These are phyloP conservation scores for Oryza officinalis DNA, from an alignment of 176 grass and related monocot genomes.

Conservation along the genomic window DNA sequence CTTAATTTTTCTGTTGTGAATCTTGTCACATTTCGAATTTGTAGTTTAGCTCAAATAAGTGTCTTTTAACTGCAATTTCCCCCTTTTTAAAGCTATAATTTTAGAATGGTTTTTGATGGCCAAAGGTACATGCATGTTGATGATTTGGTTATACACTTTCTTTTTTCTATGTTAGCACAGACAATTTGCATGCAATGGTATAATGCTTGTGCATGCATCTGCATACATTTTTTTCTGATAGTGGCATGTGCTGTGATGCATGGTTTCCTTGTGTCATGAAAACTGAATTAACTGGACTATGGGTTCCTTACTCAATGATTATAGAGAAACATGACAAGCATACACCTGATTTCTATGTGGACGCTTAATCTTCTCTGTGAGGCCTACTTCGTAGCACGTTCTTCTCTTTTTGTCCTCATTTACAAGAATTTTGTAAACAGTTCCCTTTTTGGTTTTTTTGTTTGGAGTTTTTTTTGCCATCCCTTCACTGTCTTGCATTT, in stretches of 20 bases:
- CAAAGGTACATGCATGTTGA: neutral
- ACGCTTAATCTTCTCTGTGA: slow-evolving; percentile 34
- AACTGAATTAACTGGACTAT: neutral
- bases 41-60: neutral
- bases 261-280: neutral
- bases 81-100: neutral
- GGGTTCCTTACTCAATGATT: neutral
- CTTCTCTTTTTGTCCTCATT: neutral
- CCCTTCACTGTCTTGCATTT: neutral
- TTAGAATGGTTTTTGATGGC: neutral
- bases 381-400: neutral
- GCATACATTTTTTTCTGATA: neutral
- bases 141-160: neutral
- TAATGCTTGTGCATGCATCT: neutral
- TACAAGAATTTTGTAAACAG: too few species aligned
- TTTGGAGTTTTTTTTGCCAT: neutral
- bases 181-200: neutral
- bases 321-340: slow-evolving; percentile 40
- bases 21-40: neutral
- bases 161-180: neutral
- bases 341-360: slow-evolving; percentile 37
- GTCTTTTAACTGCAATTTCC: neutral
- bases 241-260: neutral
- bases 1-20: neutral
- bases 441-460: neutral